Evolutionary conservation across 106 monocot genomes (phyloP), one percentile per base, ranked within the genome.

Genomic region (Alisma plantagoaquatica): DNA sequence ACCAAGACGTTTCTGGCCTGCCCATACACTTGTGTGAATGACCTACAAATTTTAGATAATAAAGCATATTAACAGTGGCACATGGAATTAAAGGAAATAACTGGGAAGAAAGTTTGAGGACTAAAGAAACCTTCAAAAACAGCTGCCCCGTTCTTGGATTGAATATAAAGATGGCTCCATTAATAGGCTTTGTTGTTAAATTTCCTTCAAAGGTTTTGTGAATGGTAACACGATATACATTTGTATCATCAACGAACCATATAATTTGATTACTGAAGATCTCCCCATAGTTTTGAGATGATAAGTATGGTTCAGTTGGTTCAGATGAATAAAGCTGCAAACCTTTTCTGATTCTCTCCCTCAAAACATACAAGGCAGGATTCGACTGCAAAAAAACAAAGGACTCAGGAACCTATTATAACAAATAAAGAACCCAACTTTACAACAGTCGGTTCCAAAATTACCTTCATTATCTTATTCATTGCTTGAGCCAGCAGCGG

Each of bases 391-490:
- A 23, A 51, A 15, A 11, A 22, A 43, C 27, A 31, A 31, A 10
- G 56, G 33, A 66, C 3, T n/a, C 23, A 4, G 23, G 0, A 25
- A 11, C 51, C 51, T 25, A 17, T 23, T 10, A 7, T 25, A 17
- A 16, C 9, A 51, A 25, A 7, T 25, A 14, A 6, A 38, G 35
- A 38, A 38, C 6, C 6, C 14, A 7, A 14, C 9, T 38, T 38
- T 38, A 38, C 9, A 38, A 38, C 14, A 14, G 6, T 38, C 6
- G 14, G 14, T 38, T 38, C 35, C 6, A 29, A 31, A 41, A 7
- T 42, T 85, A 98, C 96, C 82, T 99, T 99, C 98, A 99, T 99
- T 46, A 99, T 99, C 55, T 99, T 99, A 71, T 90, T 99, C 85
- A 99, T 99, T 29, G 98, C 98, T 66, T 99, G 98, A 70, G 85